Base-by-base conservation (phyloP, 495 filamentous ascomycete genomes). In the Aspergillus hancockii region DNA sequence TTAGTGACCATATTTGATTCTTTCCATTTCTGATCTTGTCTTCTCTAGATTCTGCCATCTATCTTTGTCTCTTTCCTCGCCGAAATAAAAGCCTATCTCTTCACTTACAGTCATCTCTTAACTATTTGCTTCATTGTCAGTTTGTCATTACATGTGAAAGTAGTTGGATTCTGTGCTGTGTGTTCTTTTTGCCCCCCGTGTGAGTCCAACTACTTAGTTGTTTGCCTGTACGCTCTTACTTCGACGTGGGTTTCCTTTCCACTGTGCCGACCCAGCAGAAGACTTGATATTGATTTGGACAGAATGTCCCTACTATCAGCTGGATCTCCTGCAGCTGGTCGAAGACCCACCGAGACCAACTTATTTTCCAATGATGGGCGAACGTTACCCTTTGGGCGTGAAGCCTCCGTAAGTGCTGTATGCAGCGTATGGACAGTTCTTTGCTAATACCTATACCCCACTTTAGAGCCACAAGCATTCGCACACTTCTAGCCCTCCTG, bases 251-350 rank as follows among this genome's bases (percentile, higher is more conserved):
- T 61, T 49, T 23, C 22, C 12, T 10, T 34, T 45, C 30, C 46
- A n/a, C 22, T 31, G 49, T 57, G 16, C 52, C 46, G 54, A 49
- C 51, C 23, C 49, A 30, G 50, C 50, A 40, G 19, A 55, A 41
- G 2, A 8, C 32, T 41, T 59, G 12, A 22, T 55, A 22, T 59
- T 38, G 19, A 34, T 46, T 54, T 40, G 41, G 43, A 38, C 55
- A 66, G 52, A 4, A 75, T 77, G 71, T 65, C 72, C 49, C 63
- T 70, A 28, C 49, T 71, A 28, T 59, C 64, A 22, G 46, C 57
- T 47, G 61, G 60, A n/a, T 69, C 70, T 16, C 56, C 70, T 25
- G 63, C 54, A 31, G 53, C 64, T 58, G 58, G 57, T 55, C 63
- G 66, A 50, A 70, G 66, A 32, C 53, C 47, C 22, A 66, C 69